A percentile compares a stretch with the other conserved stretches of the same genome.
Evolutionary conservation across 768 basidiomycete genomes (phyloP).

Genomic region (Panaeolus cyanescens): DNA sequence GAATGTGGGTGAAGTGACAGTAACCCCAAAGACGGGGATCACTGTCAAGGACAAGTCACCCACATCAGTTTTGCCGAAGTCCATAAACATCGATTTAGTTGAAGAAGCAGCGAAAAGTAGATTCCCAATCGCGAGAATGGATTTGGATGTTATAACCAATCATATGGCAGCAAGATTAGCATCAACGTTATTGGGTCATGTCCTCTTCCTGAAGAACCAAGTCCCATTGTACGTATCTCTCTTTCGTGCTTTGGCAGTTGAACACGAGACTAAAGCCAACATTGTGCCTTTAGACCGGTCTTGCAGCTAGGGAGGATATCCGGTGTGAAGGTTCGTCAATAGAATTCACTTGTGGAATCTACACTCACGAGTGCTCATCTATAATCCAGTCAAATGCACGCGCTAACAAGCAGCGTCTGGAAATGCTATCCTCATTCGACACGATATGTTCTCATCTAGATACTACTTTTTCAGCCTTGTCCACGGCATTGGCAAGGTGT

Average conservation of each 20-base stretch:
- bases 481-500: conserved; percentile 58
- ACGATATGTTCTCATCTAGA: conserved; percentile 71
- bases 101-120: conserved; percentile 6
- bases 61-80: not conserved
- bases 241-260: not conserved
- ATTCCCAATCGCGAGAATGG: conserved; percentile 43
- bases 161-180: conserved; percentile 66
- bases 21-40: not conserved
- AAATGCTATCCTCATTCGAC: conserved; percentile 68
- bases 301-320: conserved; percentile 63
- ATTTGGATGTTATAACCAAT: conserved; percentile 54
- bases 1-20: not conserved
- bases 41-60: not conserved
- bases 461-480: conserved; percentile 74
- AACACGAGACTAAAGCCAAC: not conserved
- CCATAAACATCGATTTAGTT: not conserved
- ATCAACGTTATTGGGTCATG: conserved; percentile 62
- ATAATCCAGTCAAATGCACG: conserved; percentile 43
- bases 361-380: not conserved
- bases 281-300: conserved; percentile 50
- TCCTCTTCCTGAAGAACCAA: conserved; percentile 78
- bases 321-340: conserved; percentile 37
- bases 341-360: not conserved
- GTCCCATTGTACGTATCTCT: conserved; percentile 68
- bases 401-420: conserved; percentile 58